Base-by-base conservation (phyloP, 2,329 filamentous ascomycete genomes). In the Gnomoniopsis smithogilvyi region DNA sequence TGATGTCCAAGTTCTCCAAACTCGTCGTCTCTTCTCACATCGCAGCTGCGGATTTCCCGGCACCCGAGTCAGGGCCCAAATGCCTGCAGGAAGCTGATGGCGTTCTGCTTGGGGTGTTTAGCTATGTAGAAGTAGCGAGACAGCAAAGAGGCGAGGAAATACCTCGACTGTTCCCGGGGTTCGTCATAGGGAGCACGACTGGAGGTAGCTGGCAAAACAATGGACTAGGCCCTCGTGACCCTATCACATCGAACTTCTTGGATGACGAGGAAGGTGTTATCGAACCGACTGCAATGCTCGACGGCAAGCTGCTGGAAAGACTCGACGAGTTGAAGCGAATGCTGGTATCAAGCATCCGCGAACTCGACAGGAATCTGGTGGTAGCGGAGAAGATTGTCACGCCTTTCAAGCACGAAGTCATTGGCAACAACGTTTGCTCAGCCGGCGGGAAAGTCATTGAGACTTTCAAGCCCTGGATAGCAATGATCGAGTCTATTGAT, bases 1-100 rank as follows among this genome's bases (percentile, higher is more conserved):
- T 98, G 88, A 99, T 99, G 95, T 98, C 95, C 48, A 93, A 96
- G 67, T 99, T 99, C 73, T 98, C 95, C n/a, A 99, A 99, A 73
- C 81, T 99, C 11, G 95, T 99, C 48, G 88, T 99, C 51, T 99
- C 95, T 2, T 98, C 95, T 15, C 95, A 99, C 71, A 97, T 99
- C 70, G 95, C 95, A 43, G 92, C 94, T 6, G 91, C 94, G 36
- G 95, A 99, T 75, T 98, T 92, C 86, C 93, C 94, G 10, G 92
- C 94, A 56, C 88, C 91, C 17, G 95, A 99, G 73, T 96, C 94
- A 0, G 90, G 94, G 62, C 89, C 95, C 56, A 99, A 99, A 72
- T 99, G 95, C 69, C 76, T 98, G 64, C 92, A 96, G 71, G 95
- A 99, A 76, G 95, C 95, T n/a, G 95, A 99, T 63, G 95, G 95